A percentile compares a stretch with the other conserved stretches of the same genome.
Evolutionary conservation across 2,329 filamentous ascomycete species (phyloP).

Genomic region (Penicillium capsulatum): DNA sequence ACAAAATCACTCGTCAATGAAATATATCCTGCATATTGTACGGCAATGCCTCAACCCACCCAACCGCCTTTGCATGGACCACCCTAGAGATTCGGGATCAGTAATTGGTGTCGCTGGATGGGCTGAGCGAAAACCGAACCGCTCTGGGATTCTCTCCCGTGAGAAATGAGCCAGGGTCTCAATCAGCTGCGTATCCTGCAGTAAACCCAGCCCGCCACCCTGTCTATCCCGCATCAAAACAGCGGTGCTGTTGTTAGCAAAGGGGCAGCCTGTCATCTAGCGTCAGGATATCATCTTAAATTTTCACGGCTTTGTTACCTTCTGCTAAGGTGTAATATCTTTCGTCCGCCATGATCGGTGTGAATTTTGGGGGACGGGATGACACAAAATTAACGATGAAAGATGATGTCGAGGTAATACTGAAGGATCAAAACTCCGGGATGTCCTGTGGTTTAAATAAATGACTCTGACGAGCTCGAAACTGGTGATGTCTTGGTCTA

Average conservation of each 20-base stretch:
- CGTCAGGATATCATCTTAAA: no score
- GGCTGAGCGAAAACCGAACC: not conserved
- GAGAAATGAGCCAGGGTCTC: slow-evolving; percentile 58
- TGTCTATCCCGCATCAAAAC: slow-evolving; percentile 12
- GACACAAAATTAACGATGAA: no score
- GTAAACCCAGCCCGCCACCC: slow-evolving; percentile 40
- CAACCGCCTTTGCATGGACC: slow-evolving; percentile 13
- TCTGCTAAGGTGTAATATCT: slow-evolving; percentile 13
- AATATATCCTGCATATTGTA: slow-evolving; percentile 9
- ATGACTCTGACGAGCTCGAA: no score
- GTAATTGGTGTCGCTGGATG: not conserved
- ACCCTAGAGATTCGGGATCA: not conserved
- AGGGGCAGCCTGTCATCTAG: slow-evolving; percentile 20
- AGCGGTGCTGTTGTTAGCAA: slow-evolving; percentile 14
- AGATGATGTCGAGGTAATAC: no score
- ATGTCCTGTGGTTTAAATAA: no score
- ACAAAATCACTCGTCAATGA: no score
- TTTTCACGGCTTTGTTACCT: no score
- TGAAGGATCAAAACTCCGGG: no score
- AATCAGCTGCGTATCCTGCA: slow-evolving; percentile 57
- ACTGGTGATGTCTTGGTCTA: no score
- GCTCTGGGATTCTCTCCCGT: slow-evolving; percentile 50
- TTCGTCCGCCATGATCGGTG: slow-evolving; percentile 3
- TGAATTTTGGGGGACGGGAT: not conserved
- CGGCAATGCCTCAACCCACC: slow-evolving; percentile 18